phyloP scores from a whole-genome alignment of 2,329 filamentous ascomycete genomes.

The Hypoxylon sp. region DNA sequence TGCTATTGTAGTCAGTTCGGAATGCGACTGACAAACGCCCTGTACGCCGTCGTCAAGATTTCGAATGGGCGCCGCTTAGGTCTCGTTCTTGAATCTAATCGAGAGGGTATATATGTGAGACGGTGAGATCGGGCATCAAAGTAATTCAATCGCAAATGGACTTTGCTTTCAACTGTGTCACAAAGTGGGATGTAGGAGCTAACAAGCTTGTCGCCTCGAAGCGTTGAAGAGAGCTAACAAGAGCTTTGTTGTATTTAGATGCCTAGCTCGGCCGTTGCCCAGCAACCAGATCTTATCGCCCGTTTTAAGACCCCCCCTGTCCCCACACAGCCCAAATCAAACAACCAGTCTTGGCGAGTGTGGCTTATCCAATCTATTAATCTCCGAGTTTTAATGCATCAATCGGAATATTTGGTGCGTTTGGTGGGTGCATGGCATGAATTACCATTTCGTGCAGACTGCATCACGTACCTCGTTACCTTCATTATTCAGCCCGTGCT shows the following conservation, averaged over 20 bases:
- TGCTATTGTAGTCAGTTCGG: slow-evolving; percentile 22
- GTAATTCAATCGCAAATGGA: slow-evolving; percentile 22
- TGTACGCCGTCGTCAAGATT: slow-evolving; percentile 1
- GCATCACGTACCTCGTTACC: neutral
- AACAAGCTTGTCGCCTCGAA: slow-evolving; percentile 8
- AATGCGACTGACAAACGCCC: slow-evolving; percentile 28
- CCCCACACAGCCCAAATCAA: no score
- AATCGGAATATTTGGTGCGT: no score
- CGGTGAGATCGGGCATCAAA: neutral
- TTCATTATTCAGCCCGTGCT: neutral
- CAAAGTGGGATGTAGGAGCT: slow-evolving; percentile 22
- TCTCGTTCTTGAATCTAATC: neutral
- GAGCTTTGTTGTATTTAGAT: slow-evolving; percentile 32
- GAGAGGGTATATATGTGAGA: neutral
- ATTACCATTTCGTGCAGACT: neutral
- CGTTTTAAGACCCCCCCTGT: no score
- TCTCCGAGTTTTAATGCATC: neutral
- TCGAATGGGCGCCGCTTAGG: neutral
- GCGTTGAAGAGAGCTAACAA: slow-evolving; percentile 19
- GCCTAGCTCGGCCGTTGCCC: slow-evolving; percentile 24
- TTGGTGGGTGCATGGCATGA: neutral
- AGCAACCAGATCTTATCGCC: slow-evolving; percentile 26
- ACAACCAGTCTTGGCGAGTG: neutral
- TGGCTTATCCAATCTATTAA: neutral
- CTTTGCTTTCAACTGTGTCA: slow-evolving; percentile 19